Percentiles rank a stretch among this genome's conserved stretches.
Evolutionary conservation across 1,139 yeast genomes (phyloP).

Genomic region (Candida anutae): DNA sequence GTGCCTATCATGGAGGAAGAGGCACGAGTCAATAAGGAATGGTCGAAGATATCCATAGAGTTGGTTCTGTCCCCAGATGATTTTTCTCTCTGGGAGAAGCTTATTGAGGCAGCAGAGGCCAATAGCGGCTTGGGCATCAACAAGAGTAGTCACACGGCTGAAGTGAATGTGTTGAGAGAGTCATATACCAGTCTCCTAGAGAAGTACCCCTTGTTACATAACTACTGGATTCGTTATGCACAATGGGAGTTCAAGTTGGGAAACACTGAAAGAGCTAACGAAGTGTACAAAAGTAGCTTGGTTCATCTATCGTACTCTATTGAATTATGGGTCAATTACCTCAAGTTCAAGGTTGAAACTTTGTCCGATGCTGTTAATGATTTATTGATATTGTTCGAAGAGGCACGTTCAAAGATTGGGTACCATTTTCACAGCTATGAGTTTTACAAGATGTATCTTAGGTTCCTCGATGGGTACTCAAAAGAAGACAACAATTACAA

Average conservation of each 20-base stretch:
- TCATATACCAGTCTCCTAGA: constrained; percentile 52
- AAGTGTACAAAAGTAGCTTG: constrained; percentile 50
- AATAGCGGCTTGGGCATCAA: constrained; percentile 28
- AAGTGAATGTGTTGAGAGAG: constrained; percentile 34
- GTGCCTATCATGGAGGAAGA: too few relatives aligned
- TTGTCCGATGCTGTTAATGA: constrained; percentile 21
- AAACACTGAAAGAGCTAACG: constrained; percentile 37
- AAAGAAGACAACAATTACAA: constrained; percentile 24
- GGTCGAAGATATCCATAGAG: constrained; percentile 18
- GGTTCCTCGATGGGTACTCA: constrained; percentile 37
- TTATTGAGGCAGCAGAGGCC: constrained; percentile 28
- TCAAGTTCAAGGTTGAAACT: constrained; percentile 46
- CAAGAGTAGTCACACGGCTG: constrained; percentile 34
- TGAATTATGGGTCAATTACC: constrained; percentile 66
- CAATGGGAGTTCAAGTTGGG: constrained; percentile 57
- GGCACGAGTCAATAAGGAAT: constrained; percentile 11
- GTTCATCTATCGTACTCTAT: constrained; percentile 47
- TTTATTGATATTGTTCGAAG: constrained; percentile 46
- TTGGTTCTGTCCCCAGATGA: constrained; percentile 38
- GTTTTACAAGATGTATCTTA: constrained; percentile 68
- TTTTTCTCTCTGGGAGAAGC: constrained; percentile 41
- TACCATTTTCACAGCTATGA: constrained; percentile 64
- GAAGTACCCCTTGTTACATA: constrained; percentile 63
- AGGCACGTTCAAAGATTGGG: constrained; percentile 60
- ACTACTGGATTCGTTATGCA: constrained; percentile 78